A percentile compares a stretch with the other conserved stretches of the same genome.
Evolutionary conservation across 1,139 yeast genomes (phyloP).

Genomic region (Debaryomyces coudertii): DNA sequence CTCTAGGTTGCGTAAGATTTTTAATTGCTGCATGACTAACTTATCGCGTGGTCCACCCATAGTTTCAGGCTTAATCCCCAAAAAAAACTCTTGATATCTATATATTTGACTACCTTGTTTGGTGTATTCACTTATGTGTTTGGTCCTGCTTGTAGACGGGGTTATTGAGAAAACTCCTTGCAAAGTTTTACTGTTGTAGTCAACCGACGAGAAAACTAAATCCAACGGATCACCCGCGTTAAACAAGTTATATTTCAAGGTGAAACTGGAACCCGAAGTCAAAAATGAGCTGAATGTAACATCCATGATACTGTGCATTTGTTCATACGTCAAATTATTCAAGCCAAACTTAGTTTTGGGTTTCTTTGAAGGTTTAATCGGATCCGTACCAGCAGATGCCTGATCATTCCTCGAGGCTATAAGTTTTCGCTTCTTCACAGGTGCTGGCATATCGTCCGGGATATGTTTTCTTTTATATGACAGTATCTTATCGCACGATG

Average conservation of each 20-base stretch:
- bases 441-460: constrained; percentile 2
- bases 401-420: background rate
- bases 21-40: constrained; percentile 3
- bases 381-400: background rate
- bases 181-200: constrained; percentile 22
- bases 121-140: background rate
- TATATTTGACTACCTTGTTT: background rate
- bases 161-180: constrained; percentile 23
- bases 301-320: constrained; percentile 26
- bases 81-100: constrained; percentile 11
- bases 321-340: constrained; percentile 13
- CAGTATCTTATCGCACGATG: background rate
- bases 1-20: constrained; percentile 6
- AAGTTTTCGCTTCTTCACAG: constrained; percentile 11
- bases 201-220: constrained; percentile 25
- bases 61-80: constrained; percentile 7
- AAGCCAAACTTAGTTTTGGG: constrained; percentile 12
- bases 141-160: background rate
- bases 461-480: constrained; percentile 13
- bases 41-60: constrained; percentile 7
- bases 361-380: background rate
- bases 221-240: constrained; percentile 16
- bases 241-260: constrained; percentile 5
- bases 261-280: constrained; percentile 24
- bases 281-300: constrained; percentile 21